Percentiles rank a stretch among this genome's conserved stretches.
phyloP scores from a whole-genome alignment of 2,329 filamentous ascomycete genomes.

The Cytospora schulzeri region DNA sequence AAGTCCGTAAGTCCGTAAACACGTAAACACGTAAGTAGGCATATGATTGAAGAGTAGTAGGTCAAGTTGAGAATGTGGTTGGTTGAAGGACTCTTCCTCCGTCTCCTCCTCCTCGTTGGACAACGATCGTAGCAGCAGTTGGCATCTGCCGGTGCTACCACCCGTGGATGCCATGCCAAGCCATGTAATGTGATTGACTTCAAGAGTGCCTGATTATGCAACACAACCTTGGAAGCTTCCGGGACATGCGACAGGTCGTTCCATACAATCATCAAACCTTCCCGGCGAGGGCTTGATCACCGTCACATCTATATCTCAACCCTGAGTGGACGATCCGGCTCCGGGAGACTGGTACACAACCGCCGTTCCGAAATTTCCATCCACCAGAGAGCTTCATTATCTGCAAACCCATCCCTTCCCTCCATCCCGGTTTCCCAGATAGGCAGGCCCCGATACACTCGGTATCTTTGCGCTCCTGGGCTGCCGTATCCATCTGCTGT shows the following conservation, averaged over 20 bases:
- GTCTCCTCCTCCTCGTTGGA: too few species aligned
- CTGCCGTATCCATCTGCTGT: neutral
- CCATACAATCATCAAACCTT: neutral
- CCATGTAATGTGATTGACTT: conserved; percentile 14
- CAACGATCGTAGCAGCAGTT: neutral
- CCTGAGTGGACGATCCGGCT: conserved; percentile 14
- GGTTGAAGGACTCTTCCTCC: too few species aligned
- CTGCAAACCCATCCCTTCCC: neutral
- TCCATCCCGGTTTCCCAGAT: neutral
- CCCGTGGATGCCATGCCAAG: neutral
- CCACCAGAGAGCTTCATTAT: neutral
- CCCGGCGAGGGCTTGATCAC: neutral
- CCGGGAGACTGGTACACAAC: conserved; percentile 26
- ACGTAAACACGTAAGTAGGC: too few species aligned
- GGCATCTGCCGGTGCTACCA: too few species aligned
- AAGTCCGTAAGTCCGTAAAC: too few species aligned
- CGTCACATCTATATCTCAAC: conserved; percentile 8
- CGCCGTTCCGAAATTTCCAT: neutral
- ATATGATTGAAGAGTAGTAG: neutral
- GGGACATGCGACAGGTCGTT: neutral
- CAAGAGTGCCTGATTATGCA: neutral
- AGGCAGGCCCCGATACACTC: neutral
- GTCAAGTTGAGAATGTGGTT: too few species aligned
- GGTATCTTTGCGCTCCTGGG: neutral
- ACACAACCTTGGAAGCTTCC: neutral